Base-by-base conservation (phyloP, 768 basidiomycete species). In the Lanmaoa pseudosensibilis region DNA sequence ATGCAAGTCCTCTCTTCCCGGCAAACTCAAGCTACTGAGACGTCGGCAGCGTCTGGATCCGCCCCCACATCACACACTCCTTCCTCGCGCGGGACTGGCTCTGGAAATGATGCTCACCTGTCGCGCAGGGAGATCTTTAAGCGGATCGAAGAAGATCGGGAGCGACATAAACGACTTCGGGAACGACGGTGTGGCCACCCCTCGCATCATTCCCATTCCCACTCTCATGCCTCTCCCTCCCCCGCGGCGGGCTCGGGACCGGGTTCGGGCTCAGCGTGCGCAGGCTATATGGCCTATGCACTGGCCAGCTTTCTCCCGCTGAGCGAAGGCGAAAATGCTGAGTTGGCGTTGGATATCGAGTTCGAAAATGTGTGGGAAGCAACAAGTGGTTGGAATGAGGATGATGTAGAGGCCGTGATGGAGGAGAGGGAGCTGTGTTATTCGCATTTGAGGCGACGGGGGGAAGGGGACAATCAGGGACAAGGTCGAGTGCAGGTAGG, bases 351-450 rank as follows among this genome's bases (percentile, higher is more conserved):
- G 43, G 91, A 92, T 61, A 87, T 92, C 54, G 89, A 92, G 69
- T 93, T 92, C 63, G 90, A 92, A 63, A 91, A 92, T 59, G 88
- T 88, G 57, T 92, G 91, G 90, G 91, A 93, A 69, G 83, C 89
- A 27, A 90, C 88, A 50, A 92, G 90, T 63, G 89, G 92, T 73
- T 92, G 90, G 89, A 92, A 93, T 70, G 90, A 92, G 69, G 91
- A 93, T 60, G 90, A 92, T 64, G 86, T 87, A 2, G 89, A 93
- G 56, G 88, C 86, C 2, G 82, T 83, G n/a, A 70, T 67, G 21
- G 90, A 92, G 62, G 90, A 92, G 69, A 83, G 82, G 51, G 79
- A 78, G 44, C 67, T 90, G 5, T 90, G 89, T 68, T 89, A 87
- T 72, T 82, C 85, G 13, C 51, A 64, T 52, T 41, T 59, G 55